phyloP scores from a whole-genome alignment of 2,329 filamentous ascomycete genomes.

The Alternaria atra region DNA sequence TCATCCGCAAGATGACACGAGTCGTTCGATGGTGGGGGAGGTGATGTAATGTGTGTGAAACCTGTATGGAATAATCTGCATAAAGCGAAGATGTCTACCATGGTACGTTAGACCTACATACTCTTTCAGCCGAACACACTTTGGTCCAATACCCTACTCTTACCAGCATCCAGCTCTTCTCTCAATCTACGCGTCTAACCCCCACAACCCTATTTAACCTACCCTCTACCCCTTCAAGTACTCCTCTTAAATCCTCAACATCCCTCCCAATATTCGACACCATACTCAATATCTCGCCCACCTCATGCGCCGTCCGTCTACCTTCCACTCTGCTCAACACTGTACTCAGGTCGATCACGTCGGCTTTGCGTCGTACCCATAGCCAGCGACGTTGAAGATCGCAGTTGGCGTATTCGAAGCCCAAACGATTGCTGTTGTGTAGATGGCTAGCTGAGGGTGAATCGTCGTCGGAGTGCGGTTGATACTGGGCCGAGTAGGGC shows the following conservation, averaged over 20 bases:
- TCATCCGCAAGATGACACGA: not conserved
- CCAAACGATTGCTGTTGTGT: conserved; percentile 35
- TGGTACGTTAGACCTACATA: not conserved
- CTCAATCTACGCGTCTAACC: conserved; percentile 30
- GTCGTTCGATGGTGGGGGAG: not conserved
- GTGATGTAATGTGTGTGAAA: not conserved
- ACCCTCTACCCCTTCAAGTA: conserved; percentile 20
- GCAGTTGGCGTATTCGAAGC: conserved; percentile 46
- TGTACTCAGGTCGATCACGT: conserved; percentile 48
- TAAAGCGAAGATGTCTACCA: not conserved
- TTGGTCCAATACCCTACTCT: not conserved
- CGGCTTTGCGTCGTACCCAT: conserved; percentile 51
- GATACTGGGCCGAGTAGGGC: conserved; percentile 1
- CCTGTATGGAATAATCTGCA: not conserved
- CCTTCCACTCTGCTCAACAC: conserved; percentile 50
- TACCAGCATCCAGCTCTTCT: not conserved
- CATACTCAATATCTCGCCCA: conserved; percentile 33
- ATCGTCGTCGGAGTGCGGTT: conserved; percentile 27
- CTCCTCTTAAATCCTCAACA: conserved; percentile 26
- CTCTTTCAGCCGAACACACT: not conserved
- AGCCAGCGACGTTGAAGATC: conserved; percentile 46
- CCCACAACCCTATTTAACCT: conserved; percentile 35
- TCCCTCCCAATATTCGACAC: conserved; percentile 31
- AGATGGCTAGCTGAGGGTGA: conserved; percentile 14
- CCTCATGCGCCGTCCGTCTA: conserved; percentile 47